Base-by-base conservation (phyloP, 2,329 filamentous ascomycete species). In the Albophoma yamanashiensis region DNA sequence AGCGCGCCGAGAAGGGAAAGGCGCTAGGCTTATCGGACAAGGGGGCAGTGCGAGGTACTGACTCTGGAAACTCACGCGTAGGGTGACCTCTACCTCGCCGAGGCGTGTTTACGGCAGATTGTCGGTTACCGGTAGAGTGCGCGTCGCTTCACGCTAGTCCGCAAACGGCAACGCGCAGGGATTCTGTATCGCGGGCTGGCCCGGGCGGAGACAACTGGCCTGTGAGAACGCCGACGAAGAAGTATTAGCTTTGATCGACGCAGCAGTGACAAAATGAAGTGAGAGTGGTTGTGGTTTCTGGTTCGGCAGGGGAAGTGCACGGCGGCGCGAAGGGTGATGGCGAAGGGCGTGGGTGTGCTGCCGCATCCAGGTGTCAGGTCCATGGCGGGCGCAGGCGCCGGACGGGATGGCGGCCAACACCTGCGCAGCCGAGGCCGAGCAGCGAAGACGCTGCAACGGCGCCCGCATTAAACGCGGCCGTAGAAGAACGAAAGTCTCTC, bases 31-130 rank as follows among this genome's bases (percentile, higher is more conserved):
- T 47, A 59, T 40, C 60, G 43, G 31, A 27, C 59, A 38, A n/a
- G 60, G 57, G 58, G 17, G 14, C 15, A 22, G 17, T n/a, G 25
- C 11, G 27, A 61, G 47, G 61, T 62, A 64, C 62, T 65, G 58
- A 64, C 63, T 42, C 7, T n/a, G 4, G 3, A 11, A 36, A 22
- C 27, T 50, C 22, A 38, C 40, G 56, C 22, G 55, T 20, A 8
- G 31, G n/a, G 57, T 25, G 39, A 65, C 64, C 50, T 62, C n/a
- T 34, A 8, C 17, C 40, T 36, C 45, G 14, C 31, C 9, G 22
- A 34, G 1, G 0, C 12, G 22, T 42, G 62, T 58, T 58, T 55
- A 39, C 64, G 62, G 64, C 59, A 61, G 59, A 65, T 55, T 56
- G 36, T 64, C 62, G 64, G 64, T 27, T 50, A 52, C 25, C 38